phyloP scores from a whole-genome alignment of 495 filamentous ascomycete species.

The Bryoglossum gracile region DNA sequence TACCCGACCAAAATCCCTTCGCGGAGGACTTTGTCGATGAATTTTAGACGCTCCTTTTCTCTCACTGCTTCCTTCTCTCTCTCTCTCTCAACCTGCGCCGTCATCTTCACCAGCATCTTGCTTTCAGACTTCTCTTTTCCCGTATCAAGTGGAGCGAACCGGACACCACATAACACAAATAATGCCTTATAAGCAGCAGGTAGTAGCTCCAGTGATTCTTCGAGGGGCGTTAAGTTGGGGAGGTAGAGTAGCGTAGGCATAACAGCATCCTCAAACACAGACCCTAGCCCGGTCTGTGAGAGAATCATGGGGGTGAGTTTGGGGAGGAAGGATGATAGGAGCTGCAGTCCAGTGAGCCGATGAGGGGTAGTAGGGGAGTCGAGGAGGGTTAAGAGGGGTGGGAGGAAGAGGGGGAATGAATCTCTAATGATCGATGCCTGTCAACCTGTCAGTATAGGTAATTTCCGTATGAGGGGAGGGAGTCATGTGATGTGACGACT shows the following conservation, averaged over 20 bases:
- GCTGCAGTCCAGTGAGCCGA: constrained; percentile 52
- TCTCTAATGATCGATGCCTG: constrained; percentile 20
- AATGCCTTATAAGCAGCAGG: constrained; percentile 60
- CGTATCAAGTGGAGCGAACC: constrained; percentile 23
- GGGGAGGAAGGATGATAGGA: constrained; percentile 54
- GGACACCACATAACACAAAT: constrained; percentile 46
- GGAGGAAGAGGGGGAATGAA: constrained; percentile 77
- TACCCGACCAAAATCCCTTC: constrained; percentile 49
- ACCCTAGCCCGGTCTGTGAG: constrained; percentile 61
- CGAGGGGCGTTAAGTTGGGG: constrained; percentile 69
- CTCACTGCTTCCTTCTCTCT: background rate
- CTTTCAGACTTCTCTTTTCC: too few species aligned
- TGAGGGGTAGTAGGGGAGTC: constrained; percentile 56
- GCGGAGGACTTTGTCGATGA: constrained; percentile 47
- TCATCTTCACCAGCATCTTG: too few species aligned
- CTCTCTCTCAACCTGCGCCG: constrained; percentile 2
- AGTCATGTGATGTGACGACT: background rate
- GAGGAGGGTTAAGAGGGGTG: constrained; percentile 70
- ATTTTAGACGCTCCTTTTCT: constrained; percentile 2
- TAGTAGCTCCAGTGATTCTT: constrained; percentile 60
- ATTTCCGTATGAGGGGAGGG: background rate
- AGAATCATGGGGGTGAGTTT: constrained; percentile 53
- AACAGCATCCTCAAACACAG: constrained; percentile 74
- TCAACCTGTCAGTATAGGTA: background rate
- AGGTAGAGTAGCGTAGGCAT: constrained; percentile 66